Evolutionary conservation across 2,329 filamentous ascomycete genomes (phyloP).

Genomic region (Alternaria sp.): DNA sequence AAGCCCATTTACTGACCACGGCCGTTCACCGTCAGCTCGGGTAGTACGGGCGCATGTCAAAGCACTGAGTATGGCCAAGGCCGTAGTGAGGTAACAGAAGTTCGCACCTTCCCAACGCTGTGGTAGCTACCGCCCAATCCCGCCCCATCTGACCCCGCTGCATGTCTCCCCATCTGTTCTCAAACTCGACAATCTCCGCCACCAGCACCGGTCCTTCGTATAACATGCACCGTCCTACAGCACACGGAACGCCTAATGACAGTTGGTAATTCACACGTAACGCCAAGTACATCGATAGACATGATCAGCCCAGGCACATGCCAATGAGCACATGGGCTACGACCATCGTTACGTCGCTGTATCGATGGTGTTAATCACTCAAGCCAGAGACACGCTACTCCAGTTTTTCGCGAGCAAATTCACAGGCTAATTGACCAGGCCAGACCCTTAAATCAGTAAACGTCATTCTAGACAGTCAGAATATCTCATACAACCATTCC

Average conservation of each 20-base stretch:
- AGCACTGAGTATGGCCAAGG: background rate
- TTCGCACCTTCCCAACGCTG: conserved; percentile 8
- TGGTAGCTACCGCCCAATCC: conserved; percentile 3
- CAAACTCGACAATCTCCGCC: conserved; percentile 3
- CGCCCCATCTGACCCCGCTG: conserved; percentile 5
- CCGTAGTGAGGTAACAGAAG: background rate
- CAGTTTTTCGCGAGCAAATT: background rate
- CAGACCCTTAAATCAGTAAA: background rate
- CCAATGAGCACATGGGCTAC: background rate
- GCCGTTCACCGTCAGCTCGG: background rate
- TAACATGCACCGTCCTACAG: background rate
- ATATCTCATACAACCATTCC: conserved; percentile 25
- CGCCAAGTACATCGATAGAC: background rate
- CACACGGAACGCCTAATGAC: conserved; percentile 3
- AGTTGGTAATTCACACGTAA: background rate
- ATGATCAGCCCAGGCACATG: background rate
- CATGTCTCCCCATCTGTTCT: conserved; percentile 4
- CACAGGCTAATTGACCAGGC: background rate
- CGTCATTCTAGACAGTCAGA: background rate
- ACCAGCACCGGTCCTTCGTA: conserved; percentile 3
- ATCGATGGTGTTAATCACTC: background rate
- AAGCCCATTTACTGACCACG: background rate
- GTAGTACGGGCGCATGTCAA: background rate
- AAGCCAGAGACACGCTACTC: background rate
- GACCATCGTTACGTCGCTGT: background rate